Base-by-base conservation (phyloP, 2,329 filamentous ascomycete genomes). In the Pseudonectria foliicola region DNA sequence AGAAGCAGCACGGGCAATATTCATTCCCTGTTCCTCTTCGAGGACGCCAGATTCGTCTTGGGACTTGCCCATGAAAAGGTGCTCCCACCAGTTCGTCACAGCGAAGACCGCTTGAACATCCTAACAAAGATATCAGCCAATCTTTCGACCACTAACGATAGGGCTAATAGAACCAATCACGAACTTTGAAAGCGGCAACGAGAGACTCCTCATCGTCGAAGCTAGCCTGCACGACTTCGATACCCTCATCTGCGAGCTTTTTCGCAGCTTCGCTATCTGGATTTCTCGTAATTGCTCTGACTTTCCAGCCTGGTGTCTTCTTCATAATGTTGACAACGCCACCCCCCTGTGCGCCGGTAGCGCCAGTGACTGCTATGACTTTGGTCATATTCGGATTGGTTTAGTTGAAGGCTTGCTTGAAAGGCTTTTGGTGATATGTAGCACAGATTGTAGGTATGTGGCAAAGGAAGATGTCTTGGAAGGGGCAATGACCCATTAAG, bases 31-130 rank as follows among this genome's bases (percentile, higher is more conserved):
- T 26, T 37, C 23, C 35, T 37, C 35, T 7, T 37, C 35, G 4
- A 37, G 13, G 3, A n/a, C 27, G 15, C 35, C 35, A 12, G 35
- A 21, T 26, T 37, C 24, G 2, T 33, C 35, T 14, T 37, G 35
- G 3, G 35, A 30, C n/a, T 37, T 33, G 11, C 35, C 35, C n/a
- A 30, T 18, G 26, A 37, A 37, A n/a, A 37, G 27, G 30, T 37
- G 35, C 18, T 37, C 35, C 35, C 35, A 37, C 35, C 35, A 37
- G 12, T 37, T 37, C 2, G 35, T 37, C 11, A 37, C 35, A 15
- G 35, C 35, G 15, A 12, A 37, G 21, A 37, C 35, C 6, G 35
- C 35, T 12, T 37, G 30, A 13, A 37, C 35, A 10, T 13, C 35
- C 35, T 37, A 10, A 3, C 13, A 10, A 10, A 28, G 6, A 3